Base-by-base conservation (phyloP, 495 filamentous ascomycete genomes). In the Penicillium cataractarum region DNA sequence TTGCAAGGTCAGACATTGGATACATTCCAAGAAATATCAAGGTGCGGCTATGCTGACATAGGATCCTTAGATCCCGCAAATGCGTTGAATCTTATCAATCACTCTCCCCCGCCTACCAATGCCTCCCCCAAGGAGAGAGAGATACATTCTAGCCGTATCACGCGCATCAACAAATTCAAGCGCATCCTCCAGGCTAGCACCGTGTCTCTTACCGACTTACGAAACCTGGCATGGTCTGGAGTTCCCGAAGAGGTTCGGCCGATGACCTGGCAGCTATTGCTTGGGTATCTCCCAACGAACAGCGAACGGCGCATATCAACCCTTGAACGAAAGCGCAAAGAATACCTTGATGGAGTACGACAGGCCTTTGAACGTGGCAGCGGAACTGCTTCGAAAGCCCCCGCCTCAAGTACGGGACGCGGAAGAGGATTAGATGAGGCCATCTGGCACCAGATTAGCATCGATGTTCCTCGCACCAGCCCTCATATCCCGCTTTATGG, bases 131-230 rank as follows among this genome's bases (percentile, higher is more conserved):
- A 95, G 74, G 92, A 97, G 67, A 84, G 88, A 39, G 96, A 97
- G 66, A 88, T 88, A 17, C 89, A 97, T 70, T 90, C 90, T 40
- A 89, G 93, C 50, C 87, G 92, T 54, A 96, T 97, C 61, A 90
- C 91, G 2, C 88, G 93, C 59, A 99, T 99, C 73, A 98, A 99
- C 76, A 99, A 98, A 72, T 99, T 99, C 83, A 99, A 98, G 72
- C 87, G 89, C 60, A 90, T 99, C 26, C 80, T 99, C 15, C 95
- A 99, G 78, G 86, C 93, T 19, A 95, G 89, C 59, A 91, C 91
- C 2, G 94, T 98, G 71, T 89, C 92, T 29, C 75, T 97, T 1
- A 77, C 87, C 22, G 96, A 97, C 63, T 80, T 99, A 15, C 84
- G 95, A 57, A 83, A 91, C 64, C 81, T 92, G 31, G 90, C 95